Percentiles rank a stretch among this genome's conserved stretches.
These are phyloP conservation scores for Alternaria sp. DNA, from an alignment of 2,329 filamentous ascomycete genomes.

Conservation along the genomic window DNA sequence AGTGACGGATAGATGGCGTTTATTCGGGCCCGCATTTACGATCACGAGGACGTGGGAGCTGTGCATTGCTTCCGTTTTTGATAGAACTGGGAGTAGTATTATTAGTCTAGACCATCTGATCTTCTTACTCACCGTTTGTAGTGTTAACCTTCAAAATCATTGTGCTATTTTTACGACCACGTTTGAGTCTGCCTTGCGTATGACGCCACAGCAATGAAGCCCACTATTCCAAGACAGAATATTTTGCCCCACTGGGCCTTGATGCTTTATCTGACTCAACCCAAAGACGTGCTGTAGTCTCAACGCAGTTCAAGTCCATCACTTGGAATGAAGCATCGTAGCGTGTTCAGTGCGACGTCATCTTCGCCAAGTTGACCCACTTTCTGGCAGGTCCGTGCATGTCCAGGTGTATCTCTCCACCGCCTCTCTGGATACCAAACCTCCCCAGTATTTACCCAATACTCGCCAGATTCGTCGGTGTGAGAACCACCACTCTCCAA, in stretches of 20 bases:
- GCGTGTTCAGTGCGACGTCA: slow-evolving; percentile 30
- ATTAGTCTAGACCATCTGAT: slow-evolving; percentile 1
- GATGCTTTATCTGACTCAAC: slow-evolving; percentile 1
- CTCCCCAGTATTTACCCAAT: slow-evolving; percentile 15
- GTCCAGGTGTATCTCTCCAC: slow-evolving; percentile 27
- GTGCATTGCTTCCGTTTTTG: slow-evolving; percentile 24
- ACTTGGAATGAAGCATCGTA: slow-evolving; percentile 10
- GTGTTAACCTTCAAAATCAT: slow-evolving; percentile 12
- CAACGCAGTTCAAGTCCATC: slow-evolving; percentile 12
- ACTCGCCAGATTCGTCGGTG: slow-evolving; percentile 38
- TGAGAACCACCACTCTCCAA: slow-evolving; percentile 35
- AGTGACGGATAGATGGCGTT: slow-evolving; percentile 9
- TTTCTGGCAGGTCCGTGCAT: slow-evolving; percentile 16
- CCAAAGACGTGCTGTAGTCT: neutral
- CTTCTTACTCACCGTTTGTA: slow-evolving; percentile 5
- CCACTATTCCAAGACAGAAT: slow-evolving; percentile 7
- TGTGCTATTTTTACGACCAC: slow-evolving; percentile 23
- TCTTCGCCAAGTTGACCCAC: slow-evolving; percentile 22
- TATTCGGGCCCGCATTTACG: slow-evolving; percentile 25
- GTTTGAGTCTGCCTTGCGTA: slow-evolving; percentile 30
- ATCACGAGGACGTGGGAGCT: slow-evolving; percentile 30
- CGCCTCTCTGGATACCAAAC: slow-evolving; percentile 37
- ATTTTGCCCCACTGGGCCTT: neutral
- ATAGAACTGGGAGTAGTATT: slow-evolving; percentile 25
- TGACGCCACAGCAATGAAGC: slow-evolving; percentile 12